Percentiles rank a stretch among this genome's conserved stretches.
phyloP scores from a whole-genome alignment of 2,329 filamentous ascomycete genomes.

The Claviceps pusilla region DNA sequence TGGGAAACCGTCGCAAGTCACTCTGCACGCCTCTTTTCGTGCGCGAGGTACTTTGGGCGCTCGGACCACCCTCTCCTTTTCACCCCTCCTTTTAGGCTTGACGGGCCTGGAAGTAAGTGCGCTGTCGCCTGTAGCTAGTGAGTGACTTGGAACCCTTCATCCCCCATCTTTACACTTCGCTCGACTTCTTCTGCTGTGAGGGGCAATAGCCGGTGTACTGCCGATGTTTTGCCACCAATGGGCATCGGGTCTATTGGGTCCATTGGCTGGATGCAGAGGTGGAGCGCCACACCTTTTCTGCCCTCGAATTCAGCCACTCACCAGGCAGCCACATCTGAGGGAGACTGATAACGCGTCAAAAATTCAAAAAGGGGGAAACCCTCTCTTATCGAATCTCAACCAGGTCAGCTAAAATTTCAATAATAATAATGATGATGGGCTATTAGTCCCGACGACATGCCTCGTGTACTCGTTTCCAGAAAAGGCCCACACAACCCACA shows the following conservation, averaged over 20 bases:
- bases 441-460: too few species aligned
- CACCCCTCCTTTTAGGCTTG: slow-evolving; percentile 8
- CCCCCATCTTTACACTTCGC: not conserved
- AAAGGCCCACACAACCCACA: too few species aligned
- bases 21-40: slow-evolving; percentile 6
- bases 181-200: not conserved
- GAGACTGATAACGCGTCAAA: not conserved
- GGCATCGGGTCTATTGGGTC: not conserved
- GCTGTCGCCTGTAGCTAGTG: not conserved
- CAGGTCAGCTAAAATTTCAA: not conserved
- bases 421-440: not conserved
- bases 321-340: not conserved
- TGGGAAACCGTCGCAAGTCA: slow-evolving; percentile 4
- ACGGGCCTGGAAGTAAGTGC: slow-evolving; percentile 2
- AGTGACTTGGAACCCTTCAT: not conserved
- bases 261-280: too few species aligned
- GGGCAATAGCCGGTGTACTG: not conserved
- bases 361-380: too few species aligned
- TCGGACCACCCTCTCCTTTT: slow-evolving; percentile 19
- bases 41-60: slow-evolving; percentile 15
- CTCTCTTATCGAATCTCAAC: not conserved
- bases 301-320: not conserved
- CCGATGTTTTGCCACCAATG: not conserved
- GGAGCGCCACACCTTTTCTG: too few species aligned
- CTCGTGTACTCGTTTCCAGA: too few species aligned